phyloP scores from a whole-genome alignment of 371 early-diverging fungal genomes.

The Rhizomucor miehei region DNA sequence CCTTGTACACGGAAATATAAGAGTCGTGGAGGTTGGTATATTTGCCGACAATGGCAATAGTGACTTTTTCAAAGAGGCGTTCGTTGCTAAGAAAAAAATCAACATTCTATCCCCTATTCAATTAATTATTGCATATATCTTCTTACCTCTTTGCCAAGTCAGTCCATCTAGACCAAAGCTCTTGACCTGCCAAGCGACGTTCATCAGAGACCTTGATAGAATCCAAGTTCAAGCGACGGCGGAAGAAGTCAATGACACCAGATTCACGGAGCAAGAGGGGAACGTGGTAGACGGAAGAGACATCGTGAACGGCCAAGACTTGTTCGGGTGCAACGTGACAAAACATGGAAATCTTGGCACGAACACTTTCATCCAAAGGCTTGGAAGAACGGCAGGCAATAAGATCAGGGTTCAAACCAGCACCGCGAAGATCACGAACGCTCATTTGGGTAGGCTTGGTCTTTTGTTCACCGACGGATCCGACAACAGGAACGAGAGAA shows the following conservation, averaged over 20 bases:
- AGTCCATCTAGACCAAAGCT: conserved; percentile 81
- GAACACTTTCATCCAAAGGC: conserved; percentile 78
- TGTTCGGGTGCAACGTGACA: conserved; percentile 94
- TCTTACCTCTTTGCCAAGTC: conserved; percentile 63
- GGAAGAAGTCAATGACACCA: conserved; percentile 80
- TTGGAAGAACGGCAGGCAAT: conserved; percentile 94
- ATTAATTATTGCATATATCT: not conserved
- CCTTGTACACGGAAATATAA: conserved; percentile 96
- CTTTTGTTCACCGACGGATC: conserved; percentile 98
- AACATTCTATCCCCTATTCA: not conserved
- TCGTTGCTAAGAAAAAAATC: conserved; percentile 51
- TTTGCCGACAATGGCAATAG: conserved; percentile 96
- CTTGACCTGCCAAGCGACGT: conserved; percentile 55
- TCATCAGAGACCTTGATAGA: conserved; percentile 51
- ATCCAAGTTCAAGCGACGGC: conserved; percentile 78
- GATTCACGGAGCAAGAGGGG: conserved; percentile 89
- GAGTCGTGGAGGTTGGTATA: conserved; percentile 95
- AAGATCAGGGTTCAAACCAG: conserved; percentile 96
- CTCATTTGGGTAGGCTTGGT: conserved; percentile 99
- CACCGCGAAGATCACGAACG: conserved; percentile 92
- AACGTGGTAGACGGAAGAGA: conserved; percentile 94
- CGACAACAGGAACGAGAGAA: conserved; percentile 96
- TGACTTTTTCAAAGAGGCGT: conserved; percentile 81
- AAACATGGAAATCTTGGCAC: conserved; percentile 96
- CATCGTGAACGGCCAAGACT: conserved; percentile 92